These are phyloP conservation scores for Ophiocordyceps sinensis DNA, from an alignment of 2,329 filamentous ascomycete genomes.

Conservation along the genomic window DNA sequence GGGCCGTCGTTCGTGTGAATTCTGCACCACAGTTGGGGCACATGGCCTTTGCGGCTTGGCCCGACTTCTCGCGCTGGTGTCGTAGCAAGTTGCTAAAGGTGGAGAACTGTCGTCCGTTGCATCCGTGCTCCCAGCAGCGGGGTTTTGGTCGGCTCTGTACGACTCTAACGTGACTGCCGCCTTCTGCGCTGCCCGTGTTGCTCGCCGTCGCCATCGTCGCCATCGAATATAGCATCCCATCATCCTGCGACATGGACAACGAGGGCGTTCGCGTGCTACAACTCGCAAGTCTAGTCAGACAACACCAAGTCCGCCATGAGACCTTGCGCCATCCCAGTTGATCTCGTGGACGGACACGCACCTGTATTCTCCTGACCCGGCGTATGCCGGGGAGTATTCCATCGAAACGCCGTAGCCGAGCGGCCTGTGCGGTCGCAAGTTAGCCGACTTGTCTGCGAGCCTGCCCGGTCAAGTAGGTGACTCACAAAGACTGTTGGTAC, in stretches of 20 bases:
- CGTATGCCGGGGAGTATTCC: conserved; percentile 26
- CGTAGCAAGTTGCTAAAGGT: conserved; percentile 90
- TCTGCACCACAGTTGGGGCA: conserved; percentile 88
- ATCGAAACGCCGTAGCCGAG: conserved; percentile 27
- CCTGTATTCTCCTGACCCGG: conserved; percentile 22
- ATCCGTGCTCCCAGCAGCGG: conserved; percentile 94
- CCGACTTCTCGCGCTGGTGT: conserved; percentile 89
- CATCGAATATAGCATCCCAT: conserved; percentile 28
- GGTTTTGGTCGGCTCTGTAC: conserved; percentile 76
- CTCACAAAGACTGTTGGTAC: conserved; percentile 23
- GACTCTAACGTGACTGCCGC: conserved; percentile 43
- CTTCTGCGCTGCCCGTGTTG: conserved; percentile 19
- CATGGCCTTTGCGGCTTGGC: conserved; percentile 73
- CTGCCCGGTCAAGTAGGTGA: conserved; percentile 4
- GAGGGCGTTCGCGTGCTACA: conserved; percentile 23
- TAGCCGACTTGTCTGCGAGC: conserved; percentile 4
- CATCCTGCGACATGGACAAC: conserved; percentile 22
- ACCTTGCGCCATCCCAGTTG: background rate
- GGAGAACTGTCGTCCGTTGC: conserved; percentile 88
- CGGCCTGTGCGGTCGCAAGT: conserved; percentile 12
- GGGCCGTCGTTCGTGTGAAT: conserved; percentile 76
- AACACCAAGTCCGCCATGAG: background rate
- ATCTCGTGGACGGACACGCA: conserved; percentile 10
- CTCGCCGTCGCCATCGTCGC: conserved; percentile 22
- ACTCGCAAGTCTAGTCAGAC: too few relatives aligned